Evolutionary conservation across 805 yeast species (phyloP).

Genomic region (Monosporozyma aerobia): DNA sequence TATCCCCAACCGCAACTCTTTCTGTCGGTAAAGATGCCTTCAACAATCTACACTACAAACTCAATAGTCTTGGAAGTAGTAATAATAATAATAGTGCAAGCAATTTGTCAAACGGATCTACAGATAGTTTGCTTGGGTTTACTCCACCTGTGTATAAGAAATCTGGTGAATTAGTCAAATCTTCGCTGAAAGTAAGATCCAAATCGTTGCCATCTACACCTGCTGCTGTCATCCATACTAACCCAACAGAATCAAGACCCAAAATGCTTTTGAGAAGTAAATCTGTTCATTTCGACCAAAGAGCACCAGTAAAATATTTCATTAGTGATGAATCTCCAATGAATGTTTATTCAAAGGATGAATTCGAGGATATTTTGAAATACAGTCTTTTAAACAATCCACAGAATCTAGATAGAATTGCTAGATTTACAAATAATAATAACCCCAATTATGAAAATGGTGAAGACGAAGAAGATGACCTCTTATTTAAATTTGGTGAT

Average conservation of each 20-base stretch:
- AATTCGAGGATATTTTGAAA: conserved; percentile 23
- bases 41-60: conserved; percentile 1
- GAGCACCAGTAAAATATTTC: conserved; percentile 66
- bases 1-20: conserved; percentile 10
- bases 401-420: not conserved
- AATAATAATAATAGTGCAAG: conserved; percentile 3
- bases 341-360: conserved; percentile 42
- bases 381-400: not conserved
- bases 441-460: not conserved
- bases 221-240: not conserved
- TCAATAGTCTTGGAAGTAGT: not conserved
- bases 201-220: conserved; percentile 38
- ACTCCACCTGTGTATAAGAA: conserved; percentile 54
- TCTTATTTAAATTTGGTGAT: not conserved
- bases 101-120: not conserved
- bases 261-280: conserved; percentile 47
- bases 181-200: conserved; percentile 29
- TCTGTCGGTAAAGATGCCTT: conserved; percentile 4
- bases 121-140: conserved; percentile 13
- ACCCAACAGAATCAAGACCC: not conserved
- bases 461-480: not conserved
- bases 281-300: conserved; percentile 75
- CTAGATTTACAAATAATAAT: not conserved
- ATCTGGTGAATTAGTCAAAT: conserved; percentile 64
- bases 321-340: conserved; percentile 69